These are phyloP conservation scores for Cyamopsis tetragonoloba DNA, from an alignment of 306 rosid species.

Conservation along the genomic window DNA sequence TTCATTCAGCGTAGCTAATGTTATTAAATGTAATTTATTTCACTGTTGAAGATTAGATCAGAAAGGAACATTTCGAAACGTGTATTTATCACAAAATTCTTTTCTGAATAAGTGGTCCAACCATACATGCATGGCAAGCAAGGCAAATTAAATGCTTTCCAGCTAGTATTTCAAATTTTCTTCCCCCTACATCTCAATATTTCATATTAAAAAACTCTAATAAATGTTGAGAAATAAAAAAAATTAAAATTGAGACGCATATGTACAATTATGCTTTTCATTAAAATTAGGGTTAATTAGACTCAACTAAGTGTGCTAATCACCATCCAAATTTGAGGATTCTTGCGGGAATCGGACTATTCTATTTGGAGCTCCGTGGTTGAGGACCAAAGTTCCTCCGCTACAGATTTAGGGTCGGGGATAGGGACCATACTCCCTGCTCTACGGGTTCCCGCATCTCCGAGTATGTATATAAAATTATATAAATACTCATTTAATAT, in stretches of 20 bases:
- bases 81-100: background rate
- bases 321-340: too few relatives aligned
- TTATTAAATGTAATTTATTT: slow-evolving; percentile 7
- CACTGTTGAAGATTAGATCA: background rate
- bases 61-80: slow-evolving; percentile 9
- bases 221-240: background rate
- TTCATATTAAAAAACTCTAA: background rate
- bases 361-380: too few relatives aligned
- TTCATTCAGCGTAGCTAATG: background rate
- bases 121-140: slow-evolving; percentile 22
- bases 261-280: background rate
- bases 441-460: too few relatives aligned
- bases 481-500: too few relatives aligned
- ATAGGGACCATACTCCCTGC: too few relatives aligned
- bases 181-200: background rate
- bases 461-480: too few relatives aligned
- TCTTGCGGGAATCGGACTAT: too few relatives aligned
- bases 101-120: slow-evolving; percentile 23
- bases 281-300: too few relatives aligned
- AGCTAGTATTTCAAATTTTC: background rate
- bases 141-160: background rate
- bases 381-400: too few relatives aligned
- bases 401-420: too few relatives aligned
- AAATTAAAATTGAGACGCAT: background rate
- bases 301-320: too few relatives aligned